Evolutionary conservation across 2,329 filamentous ascomycete species (phyloP).

Genomic region (Cladophialophora exuberans): DNA sequence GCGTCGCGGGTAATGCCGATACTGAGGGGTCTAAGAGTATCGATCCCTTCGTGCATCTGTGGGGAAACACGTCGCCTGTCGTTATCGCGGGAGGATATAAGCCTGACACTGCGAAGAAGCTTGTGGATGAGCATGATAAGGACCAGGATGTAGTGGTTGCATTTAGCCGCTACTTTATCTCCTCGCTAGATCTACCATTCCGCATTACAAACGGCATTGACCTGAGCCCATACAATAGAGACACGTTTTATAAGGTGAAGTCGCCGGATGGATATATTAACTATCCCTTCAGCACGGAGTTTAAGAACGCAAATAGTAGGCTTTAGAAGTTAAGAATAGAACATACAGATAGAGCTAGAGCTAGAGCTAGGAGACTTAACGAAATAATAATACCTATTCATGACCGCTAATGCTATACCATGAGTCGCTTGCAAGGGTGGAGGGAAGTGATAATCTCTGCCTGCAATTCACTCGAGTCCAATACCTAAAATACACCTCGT

Average conservation of each 20-base stretch:
- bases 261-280: constrained; percentile 22
- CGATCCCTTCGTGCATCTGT: constrained; percentile 37
- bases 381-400: constrained; percentile 12
- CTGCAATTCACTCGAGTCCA: not conserved
- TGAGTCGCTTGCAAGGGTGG: not conserved
- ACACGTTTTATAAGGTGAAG: constrained; percentile 25
- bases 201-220: constrained; percentile 44
- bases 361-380: not conserved
- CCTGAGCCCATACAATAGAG: constrained; percentile 22
- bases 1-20: constrained; percentile 46
- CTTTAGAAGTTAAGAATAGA: not conserved
- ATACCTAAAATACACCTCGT: not conserved
- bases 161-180: constrained; percentile 54
- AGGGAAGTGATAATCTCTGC: not conserved
- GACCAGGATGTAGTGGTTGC: constrained; percentile 51
- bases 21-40: constrained; percentile 37
- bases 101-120: constrained; percentile 54
- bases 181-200: constrained; percentile 54
- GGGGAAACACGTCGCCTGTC: constrained; percentile 58
- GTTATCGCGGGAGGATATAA: constrained; percentile 61
- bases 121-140: constrained; percentile 48
- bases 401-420: not conserved
- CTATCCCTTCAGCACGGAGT: constrained; percentile 20
- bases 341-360: no score
- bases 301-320: constrained; percentile 7